Percentiles rank a stretch among this genome's conserved stretches.
phyloP scores from a whole-genome alignment of 2,329 filamentous ascomycete genomes.

The Helminthosporium solani region DNA sequence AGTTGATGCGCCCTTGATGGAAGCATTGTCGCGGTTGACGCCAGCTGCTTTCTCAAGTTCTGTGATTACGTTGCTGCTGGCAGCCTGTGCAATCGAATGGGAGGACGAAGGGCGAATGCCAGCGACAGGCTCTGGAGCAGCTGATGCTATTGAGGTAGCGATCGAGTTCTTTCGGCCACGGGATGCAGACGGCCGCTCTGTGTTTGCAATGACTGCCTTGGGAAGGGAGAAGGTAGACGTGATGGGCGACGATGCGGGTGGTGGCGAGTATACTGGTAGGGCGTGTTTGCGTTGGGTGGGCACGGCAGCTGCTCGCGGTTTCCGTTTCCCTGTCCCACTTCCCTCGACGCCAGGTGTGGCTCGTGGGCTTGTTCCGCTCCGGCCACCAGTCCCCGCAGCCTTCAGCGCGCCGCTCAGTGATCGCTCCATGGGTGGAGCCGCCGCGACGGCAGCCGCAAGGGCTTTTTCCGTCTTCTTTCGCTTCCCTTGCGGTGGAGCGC shows the following conservation, averaged over 20 bases:
- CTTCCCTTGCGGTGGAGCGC: constrained; percentile 62
- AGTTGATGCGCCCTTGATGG: constrained; percentile 27
- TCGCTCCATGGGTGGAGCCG: constrained; percentile 60
- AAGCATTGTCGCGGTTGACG: constrained; percentile 24
- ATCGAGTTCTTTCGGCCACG: constrained; percentile 73
- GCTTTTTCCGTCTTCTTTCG: constrained; percentile 77
- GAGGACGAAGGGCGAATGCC: constrained; percentile 39
- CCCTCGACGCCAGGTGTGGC: constrained; percentile 66
- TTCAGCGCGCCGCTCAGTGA: constrained; percentile 59
- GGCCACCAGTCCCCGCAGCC: constrained; percentile 50
- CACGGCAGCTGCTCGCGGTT: constrained; percentile 64
- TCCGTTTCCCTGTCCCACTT: constrained; percentile 60
- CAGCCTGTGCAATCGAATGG: constrained; percentile 33
- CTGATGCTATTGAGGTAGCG: constrained; percentile 47
- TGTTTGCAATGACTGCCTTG: constrained; percentile 51
- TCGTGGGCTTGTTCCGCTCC: constrained; percentile 59
- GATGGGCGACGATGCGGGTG: constrained; percentile 73
- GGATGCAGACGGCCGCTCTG: constrained; percentile 64
- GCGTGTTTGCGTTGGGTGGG: constrained; percentile 74
- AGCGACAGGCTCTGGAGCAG: constrained; percentile 48
- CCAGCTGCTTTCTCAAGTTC: constrained; percentile 37
- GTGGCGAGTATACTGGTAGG: constrained; percentile 63
- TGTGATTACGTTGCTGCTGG: constrained; percentile 30
- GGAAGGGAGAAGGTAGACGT: constrained; percentile 62
- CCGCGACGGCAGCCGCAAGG: constrained; percentile 30